Evolutionary conservation across 2,329 filamentous ascomycete genomes (phyloP).

Genomic region (Fusarium sp.): DNA sequence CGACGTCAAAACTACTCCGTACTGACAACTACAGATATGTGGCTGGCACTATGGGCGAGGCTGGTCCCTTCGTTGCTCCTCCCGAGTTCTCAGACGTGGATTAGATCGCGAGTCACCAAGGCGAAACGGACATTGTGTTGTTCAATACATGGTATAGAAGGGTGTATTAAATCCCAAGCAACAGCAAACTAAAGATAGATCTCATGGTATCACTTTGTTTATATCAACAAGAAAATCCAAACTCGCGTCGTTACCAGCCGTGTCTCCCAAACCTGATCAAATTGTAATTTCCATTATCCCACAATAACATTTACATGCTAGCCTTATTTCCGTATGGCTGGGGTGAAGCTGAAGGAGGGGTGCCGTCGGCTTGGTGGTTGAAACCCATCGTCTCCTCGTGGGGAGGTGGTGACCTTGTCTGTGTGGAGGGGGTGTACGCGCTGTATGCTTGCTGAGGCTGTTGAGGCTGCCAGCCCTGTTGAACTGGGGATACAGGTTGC

Average conservation of each 20-base stretch:
- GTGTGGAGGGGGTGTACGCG: background rate
- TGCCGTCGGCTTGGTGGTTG: slow-evolving; percentile 47
- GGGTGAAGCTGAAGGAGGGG: slow-evolving; percentile 23
- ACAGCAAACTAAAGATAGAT: slow-evolving; percentile 23
- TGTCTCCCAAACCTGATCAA: background rate
- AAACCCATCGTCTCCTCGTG: slow-evolving; percentile 45
- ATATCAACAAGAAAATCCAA: slow-evolving; percentile 4
- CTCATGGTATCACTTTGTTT: slow-evolving; percentile 33
- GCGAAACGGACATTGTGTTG: background rate
- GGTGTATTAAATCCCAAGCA: background rate
- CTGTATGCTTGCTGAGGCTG: background rate
- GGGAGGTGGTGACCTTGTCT: slow-evolving; percentile 34
- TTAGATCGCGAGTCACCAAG: slow-evolving; percentile 21
- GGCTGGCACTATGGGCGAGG: slow-evolving; percentile 48
- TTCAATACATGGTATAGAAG: background rate
- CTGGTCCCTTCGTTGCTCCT: slow-evolving; percentile 51
- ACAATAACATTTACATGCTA: background rate
- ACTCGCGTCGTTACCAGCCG: background rate
- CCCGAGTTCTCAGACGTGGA: slow-evolving; percentile 48
- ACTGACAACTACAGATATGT: slow-evolving; percentile 52
- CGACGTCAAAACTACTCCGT: accelerated
- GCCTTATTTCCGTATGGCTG: slow-evolving; percentile 41
- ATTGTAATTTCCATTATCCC: background rate
- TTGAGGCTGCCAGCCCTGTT: background rate
- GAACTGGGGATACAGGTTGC: background rate